Evolutionary conservation across 495 filamentous ascomycete genomes (phyloP).

Genomic region (Aspergillus steynii): DNA sequence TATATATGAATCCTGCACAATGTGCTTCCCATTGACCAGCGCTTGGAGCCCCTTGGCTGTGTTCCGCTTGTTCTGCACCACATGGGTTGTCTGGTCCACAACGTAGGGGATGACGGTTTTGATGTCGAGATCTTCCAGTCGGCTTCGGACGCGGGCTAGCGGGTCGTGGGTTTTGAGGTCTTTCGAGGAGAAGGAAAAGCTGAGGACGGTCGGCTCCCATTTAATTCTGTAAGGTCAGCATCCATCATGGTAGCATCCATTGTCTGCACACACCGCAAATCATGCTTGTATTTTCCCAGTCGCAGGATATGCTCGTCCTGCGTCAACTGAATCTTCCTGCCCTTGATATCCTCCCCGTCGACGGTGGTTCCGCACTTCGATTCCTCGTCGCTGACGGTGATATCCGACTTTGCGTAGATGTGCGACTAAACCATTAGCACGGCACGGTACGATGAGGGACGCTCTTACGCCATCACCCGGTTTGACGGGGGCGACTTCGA

Average conservation of each 20-base stretch:
- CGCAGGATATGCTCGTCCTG: slow-evolving; percentile 63
- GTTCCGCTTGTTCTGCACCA: slow-evolving; percentile 87
- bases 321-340: slow-evolving; percentile 50
- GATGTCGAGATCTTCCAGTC: slow-evolving; percentile 80
- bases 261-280: slow-evolving; percentile 41
- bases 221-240: slow-evolving; percentile 54
- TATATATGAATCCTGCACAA: slow-evolving; percentile 76
- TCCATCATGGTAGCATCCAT: neutral
- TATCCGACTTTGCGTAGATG: slow-evolving; percentile 59
- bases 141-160: slow-evolving; percentile 56
- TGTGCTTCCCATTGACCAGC: slow-evolving; percentile 77
- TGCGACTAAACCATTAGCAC: slow-evolving; percentile 30
- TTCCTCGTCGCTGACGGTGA: slow-evolving; percentile 67
- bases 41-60: slow-evolving; percentile 83
- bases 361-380: slow-evolving; percentile 80
- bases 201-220: slow-evolving; percentile 81
- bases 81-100: slow-evolving; percentile 73
- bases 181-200: slow-evolving; percentile 78
- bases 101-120: slow-evolving; percentile 77
- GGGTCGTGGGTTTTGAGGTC: slow-evolving; percentile 70
- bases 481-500: slow-evolving; percentile 66
- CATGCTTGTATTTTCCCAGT: slow-evolving; percentile 62
- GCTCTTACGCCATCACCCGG: slow-evolving; percentile 66
- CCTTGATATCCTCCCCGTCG: slow-evolving; percentile 67
- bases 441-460: no score